Conservation (phyloP, 1,284 basidiomycete genomes). For the Leccinum glutinopallens region DNA sequence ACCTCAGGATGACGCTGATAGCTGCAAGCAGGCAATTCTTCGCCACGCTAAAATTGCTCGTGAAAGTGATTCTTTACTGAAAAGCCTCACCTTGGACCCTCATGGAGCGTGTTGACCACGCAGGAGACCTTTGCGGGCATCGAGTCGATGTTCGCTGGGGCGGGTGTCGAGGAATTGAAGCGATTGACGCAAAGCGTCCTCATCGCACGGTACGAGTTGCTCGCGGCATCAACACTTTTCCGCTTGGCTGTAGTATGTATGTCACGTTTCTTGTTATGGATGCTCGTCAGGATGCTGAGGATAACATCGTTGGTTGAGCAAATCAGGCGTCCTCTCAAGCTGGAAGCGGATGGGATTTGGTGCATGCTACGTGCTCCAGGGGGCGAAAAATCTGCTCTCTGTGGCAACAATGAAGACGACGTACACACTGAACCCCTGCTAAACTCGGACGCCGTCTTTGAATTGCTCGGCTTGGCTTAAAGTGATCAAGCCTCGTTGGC, state of each 20-base stretch:
- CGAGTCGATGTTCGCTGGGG: conserved; percentile 39
- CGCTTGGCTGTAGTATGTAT: no score
- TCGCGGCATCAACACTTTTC: no score
- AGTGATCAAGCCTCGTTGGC: conserved; percentile 84
- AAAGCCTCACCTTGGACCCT: conserved; percentile 14
- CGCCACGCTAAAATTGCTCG: conserved; percentile 96
- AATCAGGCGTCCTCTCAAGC: neutral
- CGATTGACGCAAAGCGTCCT: conserved; percentile 42
- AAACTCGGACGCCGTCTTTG: conserved; percentile 45
- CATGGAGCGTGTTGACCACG: conserved; percentile 47
- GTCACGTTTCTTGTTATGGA: no score
- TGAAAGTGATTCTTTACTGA: conserved; percentile 45
- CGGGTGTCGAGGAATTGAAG: conserved; percentile 15
- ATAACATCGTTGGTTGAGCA: neutral
- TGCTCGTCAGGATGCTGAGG: no score
- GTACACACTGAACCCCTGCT: conserved; percentile 47
- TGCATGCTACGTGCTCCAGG: neutral
- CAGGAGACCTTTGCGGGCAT: conserved; percentile 53
- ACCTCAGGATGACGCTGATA: conserved; percentile 82
- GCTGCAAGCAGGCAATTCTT: conserved; percentile 80
- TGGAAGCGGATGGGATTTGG: neutral
- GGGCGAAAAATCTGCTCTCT: neutral
- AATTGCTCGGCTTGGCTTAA: conserved; percentile 84
- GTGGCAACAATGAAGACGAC: conserved; percentile 32
- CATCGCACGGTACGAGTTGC: conserved; percentile 44